Base-by-base conservation (phyloP, 768 basidiomycete species). In the Russula foetens region DNA sequence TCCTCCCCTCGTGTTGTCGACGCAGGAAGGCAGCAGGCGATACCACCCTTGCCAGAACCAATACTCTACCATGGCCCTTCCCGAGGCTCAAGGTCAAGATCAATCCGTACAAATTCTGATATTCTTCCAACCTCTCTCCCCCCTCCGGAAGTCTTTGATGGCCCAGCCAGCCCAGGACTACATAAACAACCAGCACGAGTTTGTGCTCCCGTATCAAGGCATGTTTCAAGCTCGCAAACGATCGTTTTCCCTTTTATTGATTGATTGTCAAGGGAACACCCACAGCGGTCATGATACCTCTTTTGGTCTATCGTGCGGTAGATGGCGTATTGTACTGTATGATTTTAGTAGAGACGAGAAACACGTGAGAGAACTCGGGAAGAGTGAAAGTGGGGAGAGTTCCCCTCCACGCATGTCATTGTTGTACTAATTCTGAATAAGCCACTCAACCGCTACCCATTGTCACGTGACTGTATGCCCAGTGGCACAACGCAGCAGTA, bases 141-240 rank as follows among this genome's bases (percentile, higher is more conserved):
- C 38, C 69, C 39, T 41, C 39, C 39, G 19, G 19, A 41, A 75
- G 64, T 80, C 59, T 19, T 41, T 19, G 79, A 80, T 28, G 79
- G 79, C 3, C 80, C 80, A 19, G 78, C 80, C 8, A 48, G 24
- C 24, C 46, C 21, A 28, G 48, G 15, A 11, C 33, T 31, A 14
- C 33, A 47, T 38, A 15, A 21, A 19, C 33, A 12, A 35, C 19
- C n/a, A n/a, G n/a, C 19, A 41, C 7, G 39, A 41, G 38, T 12
- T 38, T 8, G 9, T 38, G 38, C 39, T 41, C 5, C 11, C 4
- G 2, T 41, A 41, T 14, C 39, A 41, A 41, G 39, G 39, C 39
- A 41, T 17, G 39, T 41, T 19, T 17, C 39, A 19, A 5, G 38
- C 4, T 33, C 38, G 14, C 38, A 14, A 15, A 3, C 7, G 14